phyloP scores from a whole-genome alignment of 257 asterid genomes.

The Ilex asprella region DNA sequence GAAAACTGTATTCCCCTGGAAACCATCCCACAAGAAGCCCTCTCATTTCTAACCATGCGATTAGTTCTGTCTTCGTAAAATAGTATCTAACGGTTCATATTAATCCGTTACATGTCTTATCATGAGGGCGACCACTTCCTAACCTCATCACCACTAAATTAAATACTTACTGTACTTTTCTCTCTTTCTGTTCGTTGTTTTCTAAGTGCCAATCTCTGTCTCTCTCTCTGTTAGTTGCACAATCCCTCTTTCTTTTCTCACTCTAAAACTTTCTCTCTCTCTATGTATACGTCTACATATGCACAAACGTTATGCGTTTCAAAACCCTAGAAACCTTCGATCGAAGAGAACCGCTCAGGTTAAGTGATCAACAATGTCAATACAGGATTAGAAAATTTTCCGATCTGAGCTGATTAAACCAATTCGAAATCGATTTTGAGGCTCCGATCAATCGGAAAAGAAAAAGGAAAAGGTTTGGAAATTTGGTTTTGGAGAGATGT shows the following conservation, averaged over 20 bases:
- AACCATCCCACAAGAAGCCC: too few species aligned
- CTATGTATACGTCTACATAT: not conserved
- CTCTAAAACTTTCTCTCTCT: not conserved
- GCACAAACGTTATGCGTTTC: not conserved
- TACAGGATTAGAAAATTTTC: not conserved
- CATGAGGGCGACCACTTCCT: too few species aligned
- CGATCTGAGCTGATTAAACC: not conserved
- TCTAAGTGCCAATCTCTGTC: not conserved
- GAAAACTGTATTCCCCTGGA: too few species aligned
- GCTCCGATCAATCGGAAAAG: not conserved
- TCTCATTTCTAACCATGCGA: too few species aligned
- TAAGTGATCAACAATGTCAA: not conserved
- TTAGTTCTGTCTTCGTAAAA: too few species aligned
- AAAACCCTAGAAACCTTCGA: not conserved
- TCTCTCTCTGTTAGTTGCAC: not conserved
- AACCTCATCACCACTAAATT: not conserved
- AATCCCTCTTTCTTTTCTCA: not conserved
- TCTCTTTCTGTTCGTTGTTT: slow-evolving; percentile 1
- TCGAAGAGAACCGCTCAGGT: not conserved
- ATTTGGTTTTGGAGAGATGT: not conserved
- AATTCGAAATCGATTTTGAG: not conserved
- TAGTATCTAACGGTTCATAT: too few species aligned
- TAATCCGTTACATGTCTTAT: too few species aligned
- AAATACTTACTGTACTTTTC: not conserved
- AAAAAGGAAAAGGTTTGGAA: not conserved